These are phyloP conservation scores for Alternaria sp. DNA, from an alignment of 2,329 filamentous ascomycete species.

Conservation along the genomic window DNA sequence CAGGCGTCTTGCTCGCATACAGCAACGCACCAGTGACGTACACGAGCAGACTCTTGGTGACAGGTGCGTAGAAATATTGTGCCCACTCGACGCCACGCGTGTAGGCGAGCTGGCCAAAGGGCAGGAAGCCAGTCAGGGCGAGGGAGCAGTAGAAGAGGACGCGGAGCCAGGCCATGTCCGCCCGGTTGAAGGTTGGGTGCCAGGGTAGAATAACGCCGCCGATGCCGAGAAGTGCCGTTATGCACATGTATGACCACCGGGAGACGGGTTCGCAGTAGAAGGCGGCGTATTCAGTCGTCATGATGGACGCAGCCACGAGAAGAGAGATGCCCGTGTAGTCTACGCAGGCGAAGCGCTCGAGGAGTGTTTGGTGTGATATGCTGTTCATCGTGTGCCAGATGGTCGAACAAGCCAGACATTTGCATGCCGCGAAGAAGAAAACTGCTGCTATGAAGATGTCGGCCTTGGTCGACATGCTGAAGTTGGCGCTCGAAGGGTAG, in stretches of 20 bases:
- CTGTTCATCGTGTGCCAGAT: slow-evolving; percentile 99
- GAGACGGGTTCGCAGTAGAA: slow-evolving; percentile 96
- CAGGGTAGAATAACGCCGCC: slow-evolving; percentile 92
- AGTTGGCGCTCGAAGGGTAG: slow-evolving; percentile 88
- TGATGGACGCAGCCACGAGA: slow-evolving; percentile 92
- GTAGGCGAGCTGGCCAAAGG: slow-evolving; percentile 81
- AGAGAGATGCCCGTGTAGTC: slow-evolving; percentile 98
- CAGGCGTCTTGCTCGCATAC: slow-evolving; percentile 91
- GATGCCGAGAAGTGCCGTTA: slow-evolving; percentile 81
- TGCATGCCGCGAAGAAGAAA: slow-evolving; percentile 95
- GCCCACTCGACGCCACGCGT: slow-evolving; percentile 82
- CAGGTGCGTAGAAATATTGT: slow-evolving; percentile 86
- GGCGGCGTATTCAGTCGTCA: slow-evolving; percentile 97
- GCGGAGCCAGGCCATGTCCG: slow-evolving; percentile 90
- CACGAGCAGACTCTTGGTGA: slow-evolving; percentile 84
- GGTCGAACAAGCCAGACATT: slow-evolving; percentile 92
- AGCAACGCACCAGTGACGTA: slow-evolving; percentile 85
- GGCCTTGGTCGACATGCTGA: slow-evolving; percentile 82
- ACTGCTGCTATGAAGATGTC: slow-evolving; percentile 91
- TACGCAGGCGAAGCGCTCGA: slow-evolving; percentile 96
- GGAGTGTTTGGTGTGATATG: slow-evolving; percentile 85
- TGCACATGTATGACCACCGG: slow-evolving; percentile 83
- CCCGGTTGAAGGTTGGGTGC: slow-evolving; percentile 92
- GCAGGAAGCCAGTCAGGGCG: slow-evolving; percentile 86
- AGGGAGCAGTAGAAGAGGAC: slow-evolving; percentile 92